phyloP scores from a whole-genome alignment of 2,329 filamentous ascomycete species.

The Magnaporthales sp. region DNA sequence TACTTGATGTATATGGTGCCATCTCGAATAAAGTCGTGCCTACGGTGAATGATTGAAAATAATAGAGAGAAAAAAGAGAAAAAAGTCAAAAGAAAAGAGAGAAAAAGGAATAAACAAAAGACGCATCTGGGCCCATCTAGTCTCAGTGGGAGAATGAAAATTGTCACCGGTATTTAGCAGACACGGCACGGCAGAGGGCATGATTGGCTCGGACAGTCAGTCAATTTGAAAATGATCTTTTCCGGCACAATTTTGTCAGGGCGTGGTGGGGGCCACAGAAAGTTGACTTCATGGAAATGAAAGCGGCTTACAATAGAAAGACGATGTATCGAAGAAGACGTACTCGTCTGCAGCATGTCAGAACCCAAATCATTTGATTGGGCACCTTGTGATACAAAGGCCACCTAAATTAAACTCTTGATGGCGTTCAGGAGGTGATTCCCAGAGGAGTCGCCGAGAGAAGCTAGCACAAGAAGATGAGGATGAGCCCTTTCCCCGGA shows the following conservation, averaged over 20 bases:
- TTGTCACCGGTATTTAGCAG: not conserved
- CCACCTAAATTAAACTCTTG: no score
- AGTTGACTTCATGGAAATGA: not conserved
- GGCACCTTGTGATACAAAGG: not conserved
- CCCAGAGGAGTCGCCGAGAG: not conserved
- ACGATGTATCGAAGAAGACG: not conserved
- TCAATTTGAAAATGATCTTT: not conserved
- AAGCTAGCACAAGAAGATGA: not conserved
- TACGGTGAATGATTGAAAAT: no score
- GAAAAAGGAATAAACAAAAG: not conserved
- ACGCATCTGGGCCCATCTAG: not conserved
- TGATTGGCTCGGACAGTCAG: not conserved
- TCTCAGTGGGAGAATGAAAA: not conserved
- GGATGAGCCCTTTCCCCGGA: not conserved
- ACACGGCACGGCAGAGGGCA: not conserved
- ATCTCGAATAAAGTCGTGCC: no score
- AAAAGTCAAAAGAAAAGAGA: not conserved
- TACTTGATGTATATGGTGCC: not conserved
- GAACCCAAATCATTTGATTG: not conserved
- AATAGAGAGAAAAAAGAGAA: no score
- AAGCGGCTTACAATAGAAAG: not conserved
- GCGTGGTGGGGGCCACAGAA: not conserved
- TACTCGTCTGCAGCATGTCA: not conserved
- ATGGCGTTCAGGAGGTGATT: not conserved
- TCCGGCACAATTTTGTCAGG: not conserved